A percentile compares a stretch with the other conserved stretches of the same genome.
phyloP scores from a whole-genome alignment of 345 rosid genomes.

The Citrus australasica region DNA sequence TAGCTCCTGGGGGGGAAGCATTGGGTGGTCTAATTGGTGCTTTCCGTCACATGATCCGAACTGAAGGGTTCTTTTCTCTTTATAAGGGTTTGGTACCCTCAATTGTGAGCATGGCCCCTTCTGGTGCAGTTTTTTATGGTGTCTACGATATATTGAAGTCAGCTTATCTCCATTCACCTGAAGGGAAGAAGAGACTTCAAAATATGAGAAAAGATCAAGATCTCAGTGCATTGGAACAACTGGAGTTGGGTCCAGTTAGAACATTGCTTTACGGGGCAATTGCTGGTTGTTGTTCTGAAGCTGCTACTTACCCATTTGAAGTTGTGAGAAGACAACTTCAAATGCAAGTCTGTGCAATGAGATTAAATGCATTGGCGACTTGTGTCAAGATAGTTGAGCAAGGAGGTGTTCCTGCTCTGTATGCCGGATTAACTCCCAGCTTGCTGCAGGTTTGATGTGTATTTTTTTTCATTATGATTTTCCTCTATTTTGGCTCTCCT shows the following conservation, averaged over 20 bases:
- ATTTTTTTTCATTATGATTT: background rate
- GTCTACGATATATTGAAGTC: constrained; percentile 85
- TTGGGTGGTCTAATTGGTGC: constrained; percentile 79
- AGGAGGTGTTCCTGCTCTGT: constrained; percentile 87
- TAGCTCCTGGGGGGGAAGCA: constrained; percentile 94
- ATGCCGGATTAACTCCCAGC: constrained; percentile 82
- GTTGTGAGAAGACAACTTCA: constrained; percentile 93
- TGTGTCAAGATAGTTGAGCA: constrained; percentile 63
- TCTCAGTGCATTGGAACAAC: constrained; percentile 64
- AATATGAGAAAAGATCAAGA: constrained; percentile 65
- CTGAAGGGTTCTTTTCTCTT: constrained; percentile 85
- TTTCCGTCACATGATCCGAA: constrained; percentile 70
- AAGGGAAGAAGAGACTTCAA: constrained; percentile 64
- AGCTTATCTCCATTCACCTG: constrained; percentile 72
- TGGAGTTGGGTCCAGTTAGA: constrained; percentile 76
- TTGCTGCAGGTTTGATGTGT: constrained; percentile 67
- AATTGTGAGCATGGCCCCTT: constrained; percentile 78
- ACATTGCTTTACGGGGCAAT: constrained; percentile 85
- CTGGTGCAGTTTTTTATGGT: constrained; percentile 92
- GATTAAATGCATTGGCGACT: constrained; percentile 62
- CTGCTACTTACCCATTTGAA: constrained; percentile 92
- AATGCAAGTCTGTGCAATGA: constrained; percentile 64
- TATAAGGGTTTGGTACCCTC: constrained; percentile 88
- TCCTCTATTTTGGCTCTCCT: background rate
- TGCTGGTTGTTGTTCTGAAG: constrained; percentile 90